These are phyloP conservation scores for Aspergillus candidus DNA, from an alignment of 2,329 filamentous ascomycete species.

Conservation along the genomic window DNA sequence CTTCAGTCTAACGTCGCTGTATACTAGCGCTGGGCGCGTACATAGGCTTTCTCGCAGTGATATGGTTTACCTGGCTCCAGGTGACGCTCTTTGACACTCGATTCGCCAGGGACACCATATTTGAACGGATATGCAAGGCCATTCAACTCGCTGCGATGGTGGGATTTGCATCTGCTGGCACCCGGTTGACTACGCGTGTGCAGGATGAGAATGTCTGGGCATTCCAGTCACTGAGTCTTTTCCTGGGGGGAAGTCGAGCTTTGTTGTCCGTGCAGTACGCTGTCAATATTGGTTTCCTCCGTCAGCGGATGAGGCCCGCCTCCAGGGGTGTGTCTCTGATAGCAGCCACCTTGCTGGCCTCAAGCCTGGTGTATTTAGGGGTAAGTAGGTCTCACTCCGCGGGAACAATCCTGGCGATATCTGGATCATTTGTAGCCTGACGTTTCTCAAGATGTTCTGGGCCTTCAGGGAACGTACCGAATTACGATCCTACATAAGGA, in stretches of 20 bases:
- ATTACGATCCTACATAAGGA: constrained; percentile 33
- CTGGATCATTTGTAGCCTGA: constrained; percentile 3
- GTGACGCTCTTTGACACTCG: constrained; percentile 60
- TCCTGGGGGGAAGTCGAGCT: constrained; percentile 50
- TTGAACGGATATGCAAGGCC: constrained; percentile 55
- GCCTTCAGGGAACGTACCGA: constrained; percentile 21
- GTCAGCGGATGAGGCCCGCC: constrained; percentile 20
- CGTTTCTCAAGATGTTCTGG: constrained; percentile 27
- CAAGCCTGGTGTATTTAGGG: constrained; percentile 24
- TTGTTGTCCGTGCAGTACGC: constrained; percentile 51
- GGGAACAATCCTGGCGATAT: not conserved
- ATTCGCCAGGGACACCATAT: constrained; percentile 59
- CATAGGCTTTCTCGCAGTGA: constrained; percentile 51
- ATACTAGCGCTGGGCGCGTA: constrained; percentile 39
- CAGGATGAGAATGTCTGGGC: constrained; percentile 38
- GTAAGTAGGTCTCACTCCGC: constrained; percentile 13
- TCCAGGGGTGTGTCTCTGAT: constrained; percentile 25
- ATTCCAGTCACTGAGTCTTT: constrained; percentile 38
- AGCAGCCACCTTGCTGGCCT: constrained; percentile 22
- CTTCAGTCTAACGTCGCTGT: constrained; percentile 10
- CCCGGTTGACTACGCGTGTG: constrained; percentile 38
- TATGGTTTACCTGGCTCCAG: constrained; percentile 66
- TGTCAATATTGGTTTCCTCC: constrained; percentile 29
- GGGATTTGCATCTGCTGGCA: constrained; percentile 57
- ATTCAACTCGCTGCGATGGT: constrained; percentile 60